Conservation (phyloP, 2,329 filamentous ascomycete genomes). For the Claviceps purpurea region DNA sequence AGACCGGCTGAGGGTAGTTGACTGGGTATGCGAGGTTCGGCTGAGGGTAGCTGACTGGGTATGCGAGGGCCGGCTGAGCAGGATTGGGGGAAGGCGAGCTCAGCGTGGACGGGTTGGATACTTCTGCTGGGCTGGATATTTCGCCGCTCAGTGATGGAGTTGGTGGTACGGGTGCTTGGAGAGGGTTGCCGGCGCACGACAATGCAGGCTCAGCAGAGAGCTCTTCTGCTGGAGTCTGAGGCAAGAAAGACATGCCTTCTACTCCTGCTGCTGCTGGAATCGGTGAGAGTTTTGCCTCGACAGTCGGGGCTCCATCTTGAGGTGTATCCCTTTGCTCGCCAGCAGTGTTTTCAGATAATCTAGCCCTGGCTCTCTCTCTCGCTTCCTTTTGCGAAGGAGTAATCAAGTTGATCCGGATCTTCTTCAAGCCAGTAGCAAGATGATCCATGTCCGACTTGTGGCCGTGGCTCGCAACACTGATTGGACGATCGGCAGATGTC, state of each 20-base stretch:
- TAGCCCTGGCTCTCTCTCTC: slow-evolving; percentile 20
- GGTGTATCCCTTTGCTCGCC: neutral
- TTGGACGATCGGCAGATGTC: slow-evolving; percentile 3
- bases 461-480: slow-evolving; percentile 5
- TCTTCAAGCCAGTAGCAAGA: slow-evolving; percentile 46
- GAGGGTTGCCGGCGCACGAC: neutral
- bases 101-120: slow-evolving; percentile 10
- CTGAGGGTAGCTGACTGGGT: slow-evolving; percentile 17
- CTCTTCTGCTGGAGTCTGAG: neutral
- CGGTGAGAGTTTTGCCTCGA: neutral
- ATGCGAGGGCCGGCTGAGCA: slow-evolving; percentile 10
- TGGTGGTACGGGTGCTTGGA: slow-evolving; percentile 9
- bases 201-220: neutral
- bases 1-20: slow-evolving; percentile 17
- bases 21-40: slow-evolving; percentile 9
- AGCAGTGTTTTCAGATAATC: slow-evolving; percentile 9
- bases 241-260: neutral
- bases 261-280: neutral
- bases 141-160: slow-evolving; percentile 13
- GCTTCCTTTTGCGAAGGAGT: slow-evolving; percentile 46
- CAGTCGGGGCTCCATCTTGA: neutral
- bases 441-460: slow-evolving; percentile 33
- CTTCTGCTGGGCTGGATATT: slow-evolving; percentile 13
- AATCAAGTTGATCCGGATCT: slow-evolving; percentile 48
- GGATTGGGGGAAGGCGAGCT: slow-evolving; percentile 10